phyloP scores from a whole-genome alignment of 495 filamentous ascomycete genomes.

The Xylaria venustula region DNA sequence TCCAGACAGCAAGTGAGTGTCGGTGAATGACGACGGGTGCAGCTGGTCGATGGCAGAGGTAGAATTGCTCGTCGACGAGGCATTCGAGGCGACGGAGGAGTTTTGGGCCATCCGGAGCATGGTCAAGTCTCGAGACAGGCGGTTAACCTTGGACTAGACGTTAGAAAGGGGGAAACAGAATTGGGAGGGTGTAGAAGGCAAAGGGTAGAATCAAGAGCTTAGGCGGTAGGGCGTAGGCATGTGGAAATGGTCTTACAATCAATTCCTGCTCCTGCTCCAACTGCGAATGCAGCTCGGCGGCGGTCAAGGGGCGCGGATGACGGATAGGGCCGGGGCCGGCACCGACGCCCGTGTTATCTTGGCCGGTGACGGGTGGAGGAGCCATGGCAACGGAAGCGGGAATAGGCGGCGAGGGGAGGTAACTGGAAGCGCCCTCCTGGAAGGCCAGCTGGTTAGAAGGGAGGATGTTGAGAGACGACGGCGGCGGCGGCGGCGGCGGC shows the following conservation, averaged over 20 bases:
- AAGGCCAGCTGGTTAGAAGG: constrained; percentile 54
- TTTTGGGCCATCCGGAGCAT: constrained; percentile 76
- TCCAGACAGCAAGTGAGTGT: constrained; percentile 32
- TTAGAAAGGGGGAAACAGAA: constrained; percentile 6
- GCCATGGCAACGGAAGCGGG: constrained; percentile 42
- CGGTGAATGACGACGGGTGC: constrained; percentile 33
- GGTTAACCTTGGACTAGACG: constrained; percentile 66
- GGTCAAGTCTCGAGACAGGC: constrained; percentile 81
- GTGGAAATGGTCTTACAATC: constrained; percentile 57
- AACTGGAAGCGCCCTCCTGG: constrained; percentile 46
- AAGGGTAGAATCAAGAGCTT: too few species aligned
- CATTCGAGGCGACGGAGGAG: constrained; percentile 75
- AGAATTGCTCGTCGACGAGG: constrained; percentile 64
- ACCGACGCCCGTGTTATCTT: constrained; percentile 58
- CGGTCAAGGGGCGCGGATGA: constrained; percentile 80
- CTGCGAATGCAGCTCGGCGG: constrained; percentile 80
- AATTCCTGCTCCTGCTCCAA: constrained; percentile 93
- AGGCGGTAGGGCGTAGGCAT: too few species aligned
- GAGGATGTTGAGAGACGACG: constrained; percentile 45
- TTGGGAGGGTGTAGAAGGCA: not conserved
- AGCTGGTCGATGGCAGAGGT: constrained; percentile 34
- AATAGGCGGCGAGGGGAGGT: constrained; percentile 49
- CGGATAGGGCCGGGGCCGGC: constrained; percentile 68
- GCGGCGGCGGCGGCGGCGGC: constrained; percentile 25
- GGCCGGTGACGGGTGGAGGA: constrained; percentile 24